Conservation (phyloP, 2,329 filamentous ascomycete species). For the Microsporum canis region DNA sequence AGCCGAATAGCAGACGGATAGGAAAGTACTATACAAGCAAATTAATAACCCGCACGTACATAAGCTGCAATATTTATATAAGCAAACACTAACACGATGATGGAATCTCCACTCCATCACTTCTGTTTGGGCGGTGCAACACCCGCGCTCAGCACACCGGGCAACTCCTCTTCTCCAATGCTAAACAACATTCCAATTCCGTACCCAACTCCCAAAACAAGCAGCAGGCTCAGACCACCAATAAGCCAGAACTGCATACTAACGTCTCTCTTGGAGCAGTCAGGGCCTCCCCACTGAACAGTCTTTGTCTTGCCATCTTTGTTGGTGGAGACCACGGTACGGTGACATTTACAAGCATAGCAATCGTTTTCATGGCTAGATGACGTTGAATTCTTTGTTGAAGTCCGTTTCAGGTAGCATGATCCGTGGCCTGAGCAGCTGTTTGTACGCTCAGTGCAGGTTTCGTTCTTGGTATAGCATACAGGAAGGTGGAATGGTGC, state of each 20-base stretch:
- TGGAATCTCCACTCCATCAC: constrained; percentile 14
- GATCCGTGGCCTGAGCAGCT: constrained; percentile 72
- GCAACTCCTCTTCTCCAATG: constrained; percentile 77
- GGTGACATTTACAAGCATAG: constrained; percentile 66
- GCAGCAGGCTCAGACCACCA: constrained; percentile 57
- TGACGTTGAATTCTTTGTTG: constrained; percentile 18
- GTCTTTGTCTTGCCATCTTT: constrained; percentile 45
- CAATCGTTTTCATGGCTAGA: constrained; percentile 45
- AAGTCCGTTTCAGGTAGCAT: constrained; percentile 57
- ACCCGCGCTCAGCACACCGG: constrained; percentile 90
- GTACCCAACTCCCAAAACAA: constrained; percentile 57
- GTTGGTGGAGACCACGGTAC: constrained; percentile 41
- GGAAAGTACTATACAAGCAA: neutral
- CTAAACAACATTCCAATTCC: constrained; percentile 68
- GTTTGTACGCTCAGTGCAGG: constrained; percentile 59
- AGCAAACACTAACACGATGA: neutral
- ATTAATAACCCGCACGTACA: neutral
- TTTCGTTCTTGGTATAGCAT: constrained; percentile 61
- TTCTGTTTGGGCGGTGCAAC: constrained; percentile 58
- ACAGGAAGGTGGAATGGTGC: constrained; percentile 48
- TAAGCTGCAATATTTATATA: neutral
- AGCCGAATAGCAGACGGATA: neutral
- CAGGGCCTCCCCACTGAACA: constrained; percentile 68
- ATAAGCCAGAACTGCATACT: constrained; percentile 85
- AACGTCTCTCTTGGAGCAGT: constrained; percentile 85